Conservation (phyloP, 192 early-diverging fungal genomes). For the Phycomyces blakesleeanus region DNA sequence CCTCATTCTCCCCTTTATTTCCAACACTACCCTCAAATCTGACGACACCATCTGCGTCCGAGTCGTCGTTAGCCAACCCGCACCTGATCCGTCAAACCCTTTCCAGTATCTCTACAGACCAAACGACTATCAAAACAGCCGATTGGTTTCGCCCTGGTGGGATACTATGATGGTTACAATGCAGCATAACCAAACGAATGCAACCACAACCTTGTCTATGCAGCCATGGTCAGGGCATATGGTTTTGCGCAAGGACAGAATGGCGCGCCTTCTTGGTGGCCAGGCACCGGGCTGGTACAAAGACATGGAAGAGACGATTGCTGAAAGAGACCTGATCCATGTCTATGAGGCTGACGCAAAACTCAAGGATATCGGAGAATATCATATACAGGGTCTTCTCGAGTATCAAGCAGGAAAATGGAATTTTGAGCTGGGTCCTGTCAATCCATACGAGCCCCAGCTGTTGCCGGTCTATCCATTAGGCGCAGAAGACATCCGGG, state of each 20-base stretch:
- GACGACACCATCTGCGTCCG: conserved; percentile 40
- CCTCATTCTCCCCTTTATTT: conserved; percentile 19
- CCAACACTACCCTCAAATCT: neutral
- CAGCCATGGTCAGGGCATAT: conserved; percentile 21
- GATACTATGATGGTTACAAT: conserved; percentile 18
- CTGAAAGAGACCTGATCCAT: conserved; percentile 34
- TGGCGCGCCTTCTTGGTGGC: neutral
- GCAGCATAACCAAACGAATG: conserved; percentile 9
- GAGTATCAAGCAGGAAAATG: conserved; percentile 45
- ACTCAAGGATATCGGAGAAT: conserved; percentile 40
- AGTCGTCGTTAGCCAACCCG: conserved; percentile 37
- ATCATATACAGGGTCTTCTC: conserved; percentile 26
- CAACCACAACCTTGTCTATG: conserved; percentile 15
- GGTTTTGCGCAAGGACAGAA: neutral
- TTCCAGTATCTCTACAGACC: conserved; percentile 11
- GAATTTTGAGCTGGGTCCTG: conserved; percentile 44
- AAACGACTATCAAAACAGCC: neutral
- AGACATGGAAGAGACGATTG: neutral
- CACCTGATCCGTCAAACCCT: neutral
- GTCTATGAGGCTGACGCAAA: conserved; percentile 46
- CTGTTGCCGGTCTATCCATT: conserved; percentile 21
- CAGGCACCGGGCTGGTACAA: conserved; percentile 12
- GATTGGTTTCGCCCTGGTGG: conserved; percentile 18
- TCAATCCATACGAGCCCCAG: conserved; percentile 33
- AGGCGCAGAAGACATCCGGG: conserved; percentile 2